Conservation (phyloP, 1,284 basidiomycete species). For the Exobasidium rhododendri region DNA sequence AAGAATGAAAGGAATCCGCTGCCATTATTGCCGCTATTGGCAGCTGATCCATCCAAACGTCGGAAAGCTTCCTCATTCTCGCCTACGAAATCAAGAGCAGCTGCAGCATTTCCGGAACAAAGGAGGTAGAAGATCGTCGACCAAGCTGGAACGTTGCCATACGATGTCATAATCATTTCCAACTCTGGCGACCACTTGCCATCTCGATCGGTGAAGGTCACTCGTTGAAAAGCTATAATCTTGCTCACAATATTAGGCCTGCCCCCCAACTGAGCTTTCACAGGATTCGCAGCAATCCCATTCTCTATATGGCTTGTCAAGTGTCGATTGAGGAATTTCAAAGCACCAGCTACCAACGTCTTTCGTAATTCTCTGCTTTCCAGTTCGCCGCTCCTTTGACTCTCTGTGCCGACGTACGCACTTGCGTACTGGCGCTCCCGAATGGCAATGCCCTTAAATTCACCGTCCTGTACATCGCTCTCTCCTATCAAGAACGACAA, state of each 20-base stretch:
- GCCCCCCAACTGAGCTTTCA: conserved; percentile 84
- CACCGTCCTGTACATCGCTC: conserved; percentile 56
- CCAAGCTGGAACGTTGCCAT: conserved; percentile 68
- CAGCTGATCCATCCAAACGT: conserved; percentile 68
- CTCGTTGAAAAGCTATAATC: conserved; percentile 58
- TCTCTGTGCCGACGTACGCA: conserved; percentile 55
- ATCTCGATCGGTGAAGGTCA: conserved; percentile 40
- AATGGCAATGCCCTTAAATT: conserved; percentile 43
- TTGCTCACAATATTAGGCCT: conserved; percentile 86
- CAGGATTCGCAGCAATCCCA: conserved; percentile 75
- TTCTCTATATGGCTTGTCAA: conserved; percentile 75
- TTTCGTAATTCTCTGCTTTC: conserved; percentile 51
- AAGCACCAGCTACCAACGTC: conserved; percentile 69
- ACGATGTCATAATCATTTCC: conserved; percentile 31
- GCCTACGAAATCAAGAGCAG: conserved; percentile 70
- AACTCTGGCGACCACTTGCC: conserved; percentile 44
- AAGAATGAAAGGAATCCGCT: conserved; percentile 72
- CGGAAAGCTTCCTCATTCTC: conserved; percentile 73
- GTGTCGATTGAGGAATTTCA: conserved; percentile 74
- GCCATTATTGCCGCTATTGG: neutral
- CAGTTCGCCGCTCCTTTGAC: conserved; percentile 22
- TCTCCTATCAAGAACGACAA: conserved; percentile 59
- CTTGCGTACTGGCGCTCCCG: conserved; percentile 58
- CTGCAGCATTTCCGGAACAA: conserved; percentile 74
- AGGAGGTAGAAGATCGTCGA: conserved; percentile 87